Conservation (phyloP, 257 asterid genomes). For the Salvia splendens region DNA sequence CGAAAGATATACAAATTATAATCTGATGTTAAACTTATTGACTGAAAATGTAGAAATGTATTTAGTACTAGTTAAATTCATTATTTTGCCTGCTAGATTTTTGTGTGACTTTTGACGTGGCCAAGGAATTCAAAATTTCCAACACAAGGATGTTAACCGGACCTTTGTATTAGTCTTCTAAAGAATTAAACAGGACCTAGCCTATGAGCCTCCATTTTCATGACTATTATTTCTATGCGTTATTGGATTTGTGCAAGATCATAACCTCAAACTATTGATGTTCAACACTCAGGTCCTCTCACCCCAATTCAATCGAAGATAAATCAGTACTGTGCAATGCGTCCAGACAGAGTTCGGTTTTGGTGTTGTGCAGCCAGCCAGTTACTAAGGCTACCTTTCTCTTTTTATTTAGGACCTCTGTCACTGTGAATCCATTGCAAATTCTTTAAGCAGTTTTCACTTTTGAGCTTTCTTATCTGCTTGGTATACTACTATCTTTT, state of each 20-base stretch:
- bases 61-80: neutral
- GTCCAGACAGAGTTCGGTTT: neutral
- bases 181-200: slow-evolving; percentile 11
- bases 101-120: neutral
- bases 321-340: neutral
- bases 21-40: neutral
- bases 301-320: neutral
- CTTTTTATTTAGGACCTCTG: neutral
- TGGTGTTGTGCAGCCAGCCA: slow-evolving; percentile 1
- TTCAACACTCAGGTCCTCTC: slow-evolving; percentile 13
- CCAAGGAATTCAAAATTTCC: neutral
- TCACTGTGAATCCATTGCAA: neutral
- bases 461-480: neutral
- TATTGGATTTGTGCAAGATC: neutral
- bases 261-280: slow-evolving; percentile 5
- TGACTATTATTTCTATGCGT: neutral
- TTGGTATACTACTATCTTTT: neutral
- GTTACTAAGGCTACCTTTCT: neutral
- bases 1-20: neutral
- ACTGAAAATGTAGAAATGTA: neutral
- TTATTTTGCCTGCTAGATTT: neutral
- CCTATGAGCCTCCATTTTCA: neutral
- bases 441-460: neutral
- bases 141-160: neutral
- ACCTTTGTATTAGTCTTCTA: neutral